Evolutionary conservation across 805 yeast genomes (phyloP), one percentile per base, ranked within the genome.

Genomic region (Ogataea pilisensis): DNA sequence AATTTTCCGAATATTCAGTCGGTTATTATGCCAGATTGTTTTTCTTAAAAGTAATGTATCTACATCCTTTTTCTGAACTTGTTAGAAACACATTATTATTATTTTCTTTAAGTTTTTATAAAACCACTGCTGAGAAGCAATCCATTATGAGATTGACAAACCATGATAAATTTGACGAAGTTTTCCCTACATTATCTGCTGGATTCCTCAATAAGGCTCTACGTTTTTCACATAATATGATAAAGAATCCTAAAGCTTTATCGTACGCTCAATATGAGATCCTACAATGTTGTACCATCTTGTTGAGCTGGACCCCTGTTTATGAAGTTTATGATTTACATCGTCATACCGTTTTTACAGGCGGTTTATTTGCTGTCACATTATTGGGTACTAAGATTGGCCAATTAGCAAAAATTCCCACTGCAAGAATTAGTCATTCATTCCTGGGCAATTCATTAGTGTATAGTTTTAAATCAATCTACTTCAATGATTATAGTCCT

Each of bases 301-400:
- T 41, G 11, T 17, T 51, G 25, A 40, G 37, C 20, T 44, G 44
- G 39, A 30, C 41, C 5, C 40, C 45, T 8, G 32, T 39, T 25
- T 51, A 49, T 34, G 44, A 44, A 20, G 44, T 38, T 9, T 27
- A 28, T 19, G 46, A 46, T 13, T 30, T 46, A 3, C 36, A 26
- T 25, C 31, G 33, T 22, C 40, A 40, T 14, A 37, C 37, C n/a
- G 35, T 42, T 4, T 45, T 51, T 24, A 37, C 50, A 6, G 39
- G 44, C 8, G 57, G 57, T 1, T 25, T 49, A 11, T 49, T 43
- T 45, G 57, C 55, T 3, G 34, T 53, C 13, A 48, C 51, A 2
- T 22, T 44, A 13, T 41, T 40, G 17, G 51, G 48, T 22, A 35
- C 42, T 18, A 27, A 34, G 3, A 30, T 40, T 8, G 31, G 42